Percentiles rank a stretch among this genome's conserved stretches.
phyloP scores from a whole-genome alignment of 202 grass and related monocot species.

The Hordeum pubiflorum region DNA sequence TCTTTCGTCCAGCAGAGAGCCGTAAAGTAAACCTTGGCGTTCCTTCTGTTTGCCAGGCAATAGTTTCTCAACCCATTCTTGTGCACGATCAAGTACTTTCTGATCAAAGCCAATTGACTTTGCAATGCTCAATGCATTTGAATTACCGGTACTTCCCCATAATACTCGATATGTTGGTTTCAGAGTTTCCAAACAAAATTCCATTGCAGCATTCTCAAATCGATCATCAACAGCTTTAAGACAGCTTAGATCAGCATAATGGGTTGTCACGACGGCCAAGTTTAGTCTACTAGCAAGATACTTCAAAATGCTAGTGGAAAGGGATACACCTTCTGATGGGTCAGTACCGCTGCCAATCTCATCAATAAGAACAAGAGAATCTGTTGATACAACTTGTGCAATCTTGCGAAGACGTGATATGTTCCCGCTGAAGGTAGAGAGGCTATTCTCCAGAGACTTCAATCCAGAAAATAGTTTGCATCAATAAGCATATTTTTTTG shows the following conservation, averaged over 20 bases:
- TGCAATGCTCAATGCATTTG: slow-evolving; percentile 68
- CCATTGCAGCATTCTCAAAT: slow-evolving; percentile 83
- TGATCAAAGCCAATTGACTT: slow-evolving; percentile 76
- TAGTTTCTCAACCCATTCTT: slow-evolving; percentile 63
- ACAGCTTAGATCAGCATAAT: slow-evolving; percentile 62
- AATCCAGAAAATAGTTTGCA: slow-evolving; percentile 57
- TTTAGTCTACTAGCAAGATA: slow-evolving; percentile 39
- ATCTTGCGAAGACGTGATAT: slow-evolving; percentile 71
- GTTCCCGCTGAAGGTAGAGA: slow-evolving; percentile 77
- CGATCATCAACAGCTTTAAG: slow-evolving; percentile 42
- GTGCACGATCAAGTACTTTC: slow-evolving; percentile 43
- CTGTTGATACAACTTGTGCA: slow-evolving; percentile 37
- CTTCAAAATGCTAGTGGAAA: slow-evolving; percentile 72
- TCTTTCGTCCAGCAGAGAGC: slow-evolving; percentile 46
- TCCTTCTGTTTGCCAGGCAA: slow-evolving; percentile 65
- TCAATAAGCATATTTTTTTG: slow-evolving; percentile 54
- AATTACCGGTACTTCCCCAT: slow-evolving; percentile 68
- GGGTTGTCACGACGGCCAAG: slow-evolving; percentile 63
- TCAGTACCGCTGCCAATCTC: slow-evolving; percentile 74
- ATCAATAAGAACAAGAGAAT: slow-evolving; percentile 72
- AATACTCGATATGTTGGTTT: slow-evolving; percentile 64
- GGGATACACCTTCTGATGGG: slow-evolving; percentile 76
- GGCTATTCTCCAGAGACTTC: slow-evolving; percentile 77
- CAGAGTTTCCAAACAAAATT: slow-evolving; percentile 60
- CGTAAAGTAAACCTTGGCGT: slow-evolving; percentile 64